Base-by-base conservation (phyloP, 179 eudicot genomes). In the Amaranthus tricolor region DNA sequence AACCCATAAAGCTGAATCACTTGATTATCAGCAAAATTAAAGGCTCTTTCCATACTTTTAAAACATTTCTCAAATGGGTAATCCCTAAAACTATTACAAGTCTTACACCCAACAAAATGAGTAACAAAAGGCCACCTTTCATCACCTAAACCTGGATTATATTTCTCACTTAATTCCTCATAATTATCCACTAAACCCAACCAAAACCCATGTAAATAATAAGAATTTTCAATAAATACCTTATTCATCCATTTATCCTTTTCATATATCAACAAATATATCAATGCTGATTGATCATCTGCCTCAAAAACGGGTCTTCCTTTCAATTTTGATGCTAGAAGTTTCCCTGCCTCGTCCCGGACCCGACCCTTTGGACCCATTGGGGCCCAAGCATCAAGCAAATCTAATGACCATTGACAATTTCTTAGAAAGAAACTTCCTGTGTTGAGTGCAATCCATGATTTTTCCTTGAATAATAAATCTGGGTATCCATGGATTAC, bases 61-160 rank as follows among this genome's bases (percentile, higher is more conserved):
- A 79, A 79, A 51, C 82, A 79, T 69, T 56, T 79, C 74, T 79
- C 82, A 64, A 79, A 77, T 4, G 82, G 78, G 65, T 79, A 79
- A 79, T 79, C 82, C 8, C 78, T 72, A 9, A 68, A 79, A 40
- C 71, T 79, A 9, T 73, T 77, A 74, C 82, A 79, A 6, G 82
- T 77, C 57, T 79, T 79, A 62, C 82, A 79, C 40, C 82, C 82
- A 3, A 79, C 82, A 62, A 74, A 79, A 45, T 79, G 82, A 5
- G 82, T 79, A 14, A 79, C 82, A 55, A 79, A 74, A 9, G 82
- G 82, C 82, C 82, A 79, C 54, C 82, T 52, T 70, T 79, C 74
- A 69, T 79, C 82, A 11, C 82, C 82, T 43, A 74, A 79, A 5
- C 82, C 82, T 0, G 82, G 78, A 15, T 74, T 74, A 68, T 74